These are phyloP conservation scores for Magnolia sinica DNA, from an alignment of 164 flowering plant species.

Conservation along the genomic window DNA sequence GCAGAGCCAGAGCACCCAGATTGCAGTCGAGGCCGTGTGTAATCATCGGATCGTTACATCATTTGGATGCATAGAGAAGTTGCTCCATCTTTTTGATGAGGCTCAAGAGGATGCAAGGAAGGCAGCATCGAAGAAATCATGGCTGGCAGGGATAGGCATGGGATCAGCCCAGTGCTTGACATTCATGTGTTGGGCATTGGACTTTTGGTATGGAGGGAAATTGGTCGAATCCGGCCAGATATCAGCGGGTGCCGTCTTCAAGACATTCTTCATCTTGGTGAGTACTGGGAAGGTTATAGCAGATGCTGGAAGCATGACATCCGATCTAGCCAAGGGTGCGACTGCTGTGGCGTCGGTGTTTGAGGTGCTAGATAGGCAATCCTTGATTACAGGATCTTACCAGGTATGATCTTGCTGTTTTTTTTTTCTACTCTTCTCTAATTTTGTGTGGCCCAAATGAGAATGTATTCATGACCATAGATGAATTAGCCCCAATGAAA, in stretches of 20 bases:
- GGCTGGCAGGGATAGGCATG: constrained; percentile 84
- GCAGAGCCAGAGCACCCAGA: constrained; percentile 74
- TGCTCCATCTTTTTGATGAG: constrained; percentile 59
- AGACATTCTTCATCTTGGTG: constrained; percentile 80
- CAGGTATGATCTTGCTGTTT: constrained; percentile 32
- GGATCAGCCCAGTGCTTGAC: constrained; percentile 85
- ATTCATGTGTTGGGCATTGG: constrained; percentile 87
- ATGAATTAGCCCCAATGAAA: no score
- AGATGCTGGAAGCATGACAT: constrained; percentile 96
- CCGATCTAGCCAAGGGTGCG: constrained; percentile 88
- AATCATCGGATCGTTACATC: constrained; percentile 83
- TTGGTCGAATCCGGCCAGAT: constrained; percentile 60
- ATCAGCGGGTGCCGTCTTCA: constrained; percentile 85
- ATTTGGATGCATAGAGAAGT: constrained; percentile 62
- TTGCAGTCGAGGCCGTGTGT: constrained; percentile 77
- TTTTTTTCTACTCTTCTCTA: not conserved
- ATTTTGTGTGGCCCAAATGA: not conserved
- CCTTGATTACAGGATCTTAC: constrained; percentile 40
- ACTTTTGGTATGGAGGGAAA: constrained; percentile 89
- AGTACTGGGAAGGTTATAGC: constrained; percentile 94
- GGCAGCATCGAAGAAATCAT: constrained; percentile 65
- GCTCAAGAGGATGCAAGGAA: constrained; percentile 73
- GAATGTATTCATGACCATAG: not conserved
- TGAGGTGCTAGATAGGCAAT: constrained; percentile 63
- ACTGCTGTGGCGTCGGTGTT: constrained; percentile 78